A percentile compares a stretch with the other conserved stretches of the same genome.
Conservation (phyloP, 257 asterid species). For the Solanum infundibuliforme region DNA sequence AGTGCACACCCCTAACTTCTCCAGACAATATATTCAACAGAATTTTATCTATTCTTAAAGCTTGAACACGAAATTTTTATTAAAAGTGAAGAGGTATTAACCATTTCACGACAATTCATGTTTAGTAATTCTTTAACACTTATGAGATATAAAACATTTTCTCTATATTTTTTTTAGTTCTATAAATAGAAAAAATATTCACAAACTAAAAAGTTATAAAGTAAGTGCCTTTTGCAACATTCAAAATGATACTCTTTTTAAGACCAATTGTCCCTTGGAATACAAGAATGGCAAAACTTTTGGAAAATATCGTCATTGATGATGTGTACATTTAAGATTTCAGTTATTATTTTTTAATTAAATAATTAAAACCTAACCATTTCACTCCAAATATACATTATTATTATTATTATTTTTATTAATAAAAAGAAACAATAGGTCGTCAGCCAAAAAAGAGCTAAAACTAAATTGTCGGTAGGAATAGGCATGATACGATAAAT, state of each 20-base stretch:
- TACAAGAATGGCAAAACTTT: background rate
- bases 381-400: background rate
- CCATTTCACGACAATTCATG: background rate
- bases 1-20: no score
- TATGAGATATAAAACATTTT: background rate
- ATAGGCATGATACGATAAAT: background rate
- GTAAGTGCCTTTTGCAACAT: background rate
- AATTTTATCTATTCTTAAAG: background rate
- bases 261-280: background rate
- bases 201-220: background rate
- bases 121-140: no score
- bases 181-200: background rate
- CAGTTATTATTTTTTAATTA: background rate
- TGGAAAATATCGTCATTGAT: background rate
- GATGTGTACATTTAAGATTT: background rate
- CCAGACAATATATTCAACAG: fast-evolving
- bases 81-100: no score
- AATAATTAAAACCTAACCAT: background rate
- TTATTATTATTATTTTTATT: background rate
- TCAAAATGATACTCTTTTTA: background rate
- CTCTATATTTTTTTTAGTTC: background rate
- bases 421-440: background rate
- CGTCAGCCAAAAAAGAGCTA: background rate
- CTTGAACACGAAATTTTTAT: no score
- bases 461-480: background rate